Conservation (phyloP, 495 filamentous ascomycete genomes). For the Hypoxylon cercidicola region DNA sequence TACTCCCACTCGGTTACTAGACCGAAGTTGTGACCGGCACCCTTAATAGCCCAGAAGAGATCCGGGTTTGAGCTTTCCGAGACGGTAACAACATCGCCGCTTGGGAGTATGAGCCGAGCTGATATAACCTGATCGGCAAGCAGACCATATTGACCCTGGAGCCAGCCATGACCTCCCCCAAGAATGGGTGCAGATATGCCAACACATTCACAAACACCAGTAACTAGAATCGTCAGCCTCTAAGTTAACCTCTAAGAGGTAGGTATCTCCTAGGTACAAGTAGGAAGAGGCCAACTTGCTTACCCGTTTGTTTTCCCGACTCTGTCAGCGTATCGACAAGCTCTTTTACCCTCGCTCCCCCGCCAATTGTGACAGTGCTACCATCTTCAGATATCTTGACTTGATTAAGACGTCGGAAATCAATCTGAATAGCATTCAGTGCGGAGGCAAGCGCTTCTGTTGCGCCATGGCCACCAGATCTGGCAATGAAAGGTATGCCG, state of each 20-base stretch:
- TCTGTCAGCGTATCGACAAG: slow-evolving; percentile 26
- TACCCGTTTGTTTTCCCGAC: slow-evolving; percentile 35
- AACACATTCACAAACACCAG: slow-evolving; percentile 58
- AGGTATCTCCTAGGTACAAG: too few species aligned
- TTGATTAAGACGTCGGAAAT: slow-evolving; percentile 40
- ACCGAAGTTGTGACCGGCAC: slow-evolving; percentile 67
- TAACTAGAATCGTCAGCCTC: slow-evolving; percentile 39
- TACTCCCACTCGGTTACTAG: slow-evolving; percentile 50
- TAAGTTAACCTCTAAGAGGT: too few species aligned
- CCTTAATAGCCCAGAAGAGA: slow-evolving; percentile 63
- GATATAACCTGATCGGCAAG: slow-evolving; percentile 61
- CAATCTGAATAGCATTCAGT: slow-evolving; percentile 44
- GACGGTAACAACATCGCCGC: slow-evolving; percentile 53
- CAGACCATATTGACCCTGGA: slow-evolving; percentile 62
- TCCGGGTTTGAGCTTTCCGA: slow-evolving; percentile 48
- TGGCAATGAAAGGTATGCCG: slow-evolving; percentile 24
- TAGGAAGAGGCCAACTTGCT: not conserved
- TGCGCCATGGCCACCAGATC: slow-evolving; percentile 30
- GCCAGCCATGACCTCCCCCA: slow-evolving; percentile 63
- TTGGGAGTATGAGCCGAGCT: slow-evolving; percentile 58
- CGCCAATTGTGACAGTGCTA: slow-evolving; percentile 60
- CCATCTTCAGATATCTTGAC: slow-evolving; percentile 45
- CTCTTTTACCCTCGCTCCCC: slow-evolving; percentile 46
- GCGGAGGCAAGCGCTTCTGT: slow-evolving; percentile 8
- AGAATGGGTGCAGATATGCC: slow-evolving; percentile 57